Evolutionary conservation across 148 eudicot species (phyloP).

Genomic region (Rhododendron ovatum): DNA sequence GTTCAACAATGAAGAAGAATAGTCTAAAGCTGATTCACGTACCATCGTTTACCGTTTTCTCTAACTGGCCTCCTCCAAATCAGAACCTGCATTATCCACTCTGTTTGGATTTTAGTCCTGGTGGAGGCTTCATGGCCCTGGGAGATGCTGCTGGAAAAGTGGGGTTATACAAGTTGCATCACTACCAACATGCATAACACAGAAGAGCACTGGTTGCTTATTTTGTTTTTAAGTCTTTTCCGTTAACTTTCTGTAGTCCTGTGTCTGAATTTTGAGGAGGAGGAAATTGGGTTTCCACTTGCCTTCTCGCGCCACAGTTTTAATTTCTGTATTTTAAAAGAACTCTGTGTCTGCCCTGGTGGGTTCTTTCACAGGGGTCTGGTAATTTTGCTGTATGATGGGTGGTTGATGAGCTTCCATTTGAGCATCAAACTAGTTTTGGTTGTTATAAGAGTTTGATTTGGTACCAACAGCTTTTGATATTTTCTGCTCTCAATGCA

Average conservation of each 20-base stretch:
- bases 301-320: background rate
- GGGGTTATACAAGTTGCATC: slow-evolving; percentile 68
- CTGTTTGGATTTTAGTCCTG: slow-evolving; percentile 87
- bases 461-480: background rate
- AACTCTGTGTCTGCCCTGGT: background rate
- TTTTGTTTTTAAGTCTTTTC: background rate
- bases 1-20: slow-evolving; percentile 69
- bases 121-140: slow-evolving; percentile 87
- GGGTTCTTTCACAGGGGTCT: background rate
- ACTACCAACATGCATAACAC: slow-evolving; percentile 60
- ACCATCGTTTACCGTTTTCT: slow-evolving; percentile 84
- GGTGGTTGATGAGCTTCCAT: background rate
- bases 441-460: background rate
- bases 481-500: background rate
- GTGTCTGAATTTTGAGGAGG: background rate
- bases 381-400: background rate
- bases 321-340: background rate
- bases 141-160: slow-evolving; percentile 86
- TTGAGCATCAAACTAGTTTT: background rate
- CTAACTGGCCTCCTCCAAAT: slow-evolving; percentile 80
- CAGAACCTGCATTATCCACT: slow-evolving; percentile 35
- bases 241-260: background rate
- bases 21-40: slow-evolving; percentile 74
- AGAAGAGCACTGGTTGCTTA: background rate
- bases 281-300: background rate